Evolutionary conservation across 306 rosid species (phyloP).

Genomic region (Citrullus colocynthis): DNA sequence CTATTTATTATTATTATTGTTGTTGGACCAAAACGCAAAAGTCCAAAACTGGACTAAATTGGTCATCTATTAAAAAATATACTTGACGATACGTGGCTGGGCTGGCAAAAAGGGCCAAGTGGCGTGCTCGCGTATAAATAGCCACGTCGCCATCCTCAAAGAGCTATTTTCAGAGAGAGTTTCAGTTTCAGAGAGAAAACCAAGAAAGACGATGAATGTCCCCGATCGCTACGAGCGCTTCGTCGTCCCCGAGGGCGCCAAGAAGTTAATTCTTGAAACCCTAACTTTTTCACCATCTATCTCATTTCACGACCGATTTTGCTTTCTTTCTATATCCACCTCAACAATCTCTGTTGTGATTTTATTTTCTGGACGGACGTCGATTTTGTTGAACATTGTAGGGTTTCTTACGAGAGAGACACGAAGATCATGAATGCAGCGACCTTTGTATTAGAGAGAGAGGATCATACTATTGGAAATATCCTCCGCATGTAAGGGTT

Average conservation of each 20-base stretch:
- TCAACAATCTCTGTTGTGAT: not conserved
- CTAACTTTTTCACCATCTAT: not conserved
- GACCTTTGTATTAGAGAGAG: conserved; percentile 72
- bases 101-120: too few relatives aligned
- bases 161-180: not conserved
- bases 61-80: too few relatives aligned
- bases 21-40: too few relatives aligned
- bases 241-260: conserved; percentile 92
- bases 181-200: not conserved
- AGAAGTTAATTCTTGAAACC: conserved; percentile 33
- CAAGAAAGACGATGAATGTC: conserved; percentile 54
- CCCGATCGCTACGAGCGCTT: conserved; percentile 93
- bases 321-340: not conserved
- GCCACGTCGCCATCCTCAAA: not conserved
- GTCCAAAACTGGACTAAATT: too few relatives aligned
- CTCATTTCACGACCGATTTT: not conserved
- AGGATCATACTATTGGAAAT: conserved; percentile 84
- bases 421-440: conserved; percentile 89
- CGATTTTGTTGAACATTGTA: conserved; percentile 5
- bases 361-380: not conserved
- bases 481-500: conserved; percentile 63
- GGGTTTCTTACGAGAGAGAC: conserved; percentile 94
- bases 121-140: not conserved
- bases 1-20: too few relatives aligned
- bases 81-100: too few relatives aligned